Evolutionary conservation across 768 basidiomycete genomes (phyloP).

Genomic region (Boletus subcaerulescens): DNA sequence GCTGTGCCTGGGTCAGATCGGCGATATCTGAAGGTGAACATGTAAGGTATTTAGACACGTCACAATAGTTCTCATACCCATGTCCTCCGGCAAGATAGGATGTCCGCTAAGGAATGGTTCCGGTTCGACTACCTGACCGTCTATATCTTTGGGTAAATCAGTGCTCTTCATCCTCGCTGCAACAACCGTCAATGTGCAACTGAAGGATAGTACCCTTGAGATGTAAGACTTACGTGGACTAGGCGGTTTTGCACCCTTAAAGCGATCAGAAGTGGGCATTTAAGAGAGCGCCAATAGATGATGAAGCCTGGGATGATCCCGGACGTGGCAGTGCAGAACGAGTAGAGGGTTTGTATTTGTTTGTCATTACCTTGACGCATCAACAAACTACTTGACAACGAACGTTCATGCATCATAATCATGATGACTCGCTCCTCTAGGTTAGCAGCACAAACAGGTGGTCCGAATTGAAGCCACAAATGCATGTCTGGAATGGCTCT

Average conservation of each 20-base stretch:
- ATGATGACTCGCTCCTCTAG: too few species aligned
- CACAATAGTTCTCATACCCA: conserved; percentile 18
- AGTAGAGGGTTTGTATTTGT: too few species aligned
- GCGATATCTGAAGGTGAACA: conserved; percentile 28
- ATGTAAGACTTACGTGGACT: conserved; percentile 23
- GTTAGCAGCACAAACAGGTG: too few species aligned
- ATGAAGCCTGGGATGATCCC: too few species aligned
- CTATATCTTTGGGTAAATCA: conserved; percentile 19
- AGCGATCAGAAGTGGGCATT: conserved; percentile 10
- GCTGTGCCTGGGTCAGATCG: conserved; percentile 31
- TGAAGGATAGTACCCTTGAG: neutral
- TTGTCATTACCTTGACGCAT: too few species aligned
- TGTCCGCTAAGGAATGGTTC: conserved; percentile 26
- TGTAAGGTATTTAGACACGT: neutral
- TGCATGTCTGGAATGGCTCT: too few species aligned
- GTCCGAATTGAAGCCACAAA: too few species aligned
- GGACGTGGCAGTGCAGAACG: too few species aligned
- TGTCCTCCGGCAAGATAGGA: conserved; percentile 30
- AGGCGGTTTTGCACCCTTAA: conserved; percentile 11
- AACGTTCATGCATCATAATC: too few species aligned
- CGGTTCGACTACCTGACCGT: neutral
- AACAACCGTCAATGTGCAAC: neutral
- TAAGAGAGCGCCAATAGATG: too few species aligned
- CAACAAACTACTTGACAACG: too few species aligned
- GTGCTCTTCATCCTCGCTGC: conserved; percentile 28